phyloP scores from a whole-genome alignment of 2,329 filamentous ascomycete species.

The Karstenula rhodostoma region DNA sequence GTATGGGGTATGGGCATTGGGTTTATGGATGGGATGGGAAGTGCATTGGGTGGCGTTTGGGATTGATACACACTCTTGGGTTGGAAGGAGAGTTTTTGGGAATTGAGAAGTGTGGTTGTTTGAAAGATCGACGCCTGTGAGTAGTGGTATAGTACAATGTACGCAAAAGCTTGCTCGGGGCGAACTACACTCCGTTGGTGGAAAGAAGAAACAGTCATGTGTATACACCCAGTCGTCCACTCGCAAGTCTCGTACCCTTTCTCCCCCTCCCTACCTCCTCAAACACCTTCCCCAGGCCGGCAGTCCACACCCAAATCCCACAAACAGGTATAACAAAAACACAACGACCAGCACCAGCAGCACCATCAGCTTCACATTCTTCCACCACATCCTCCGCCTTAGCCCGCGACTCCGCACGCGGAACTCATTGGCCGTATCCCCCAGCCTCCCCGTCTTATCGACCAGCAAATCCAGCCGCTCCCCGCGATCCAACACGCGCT shows the following conservation, averaged over 20 bases:
- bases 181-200: neutral
- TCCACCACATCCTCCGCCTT: conserved; percentile 98
- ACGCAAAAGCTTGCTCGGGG: neutral
- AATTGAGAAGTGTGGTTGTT: neutral
- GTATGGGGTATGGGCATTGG: neutral
- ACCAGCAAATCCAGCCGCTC: conserved; percentile 94
- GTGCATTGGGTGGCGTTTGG: conserved; percentile 9
- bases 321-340: conserved; percentile 74
- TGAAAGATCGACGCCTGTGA: neutral
- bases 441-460: conserved; percentile 93
- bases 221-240: neutral
- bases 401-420: conserved; percentile 84
- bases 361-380: conserved; percentile 95
- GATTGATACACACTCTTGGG: neutral
- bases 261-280: conserved; percentile 26
- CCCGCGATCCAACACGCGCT: conserved; percentile 82
- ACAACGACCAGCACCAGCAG: conserved; percentile 76
- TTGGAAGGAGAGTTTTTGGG: neutral
- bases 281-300: conserved; percentile 58
- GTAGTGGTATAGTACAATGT: neutral
- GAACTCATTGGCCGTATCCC: conserved; percentile 89
- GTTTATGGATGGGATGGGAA: neutral
- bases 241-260: too few relatives aligned
- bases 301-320: conserved; percentile 76
- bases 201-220: neutral